These are phyloP conservation scores for Raddia distichophylla DNA, from an alignment of 176 grass and related monocot species.

Conservation along the genomic window DNA sequence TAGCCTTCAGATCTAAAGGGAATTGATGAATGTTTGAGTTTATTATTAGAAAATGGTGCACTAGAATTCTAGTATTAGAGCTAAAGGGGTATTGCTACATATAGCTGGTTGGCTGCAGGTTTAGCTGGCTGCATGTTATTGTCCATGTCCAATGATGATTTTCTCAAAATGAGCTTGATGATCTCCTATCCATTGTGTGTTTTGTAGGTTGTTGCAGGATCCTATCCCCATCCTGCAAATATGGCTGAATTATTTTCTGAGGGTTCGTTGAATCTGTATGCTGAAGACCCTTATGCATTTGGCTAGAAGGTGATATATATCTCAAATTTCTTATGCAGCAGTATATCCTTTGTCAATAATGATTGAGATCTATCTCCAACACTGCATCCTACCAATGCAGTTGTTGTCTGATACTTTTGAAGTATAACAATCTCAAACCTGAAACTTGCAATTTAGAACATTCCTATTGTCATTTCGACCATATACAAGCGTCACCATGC, in stretches of 20 bases:
- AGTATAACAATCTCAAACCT: slow-evolving; percentile 31
- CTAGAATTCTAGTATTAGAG: no score
- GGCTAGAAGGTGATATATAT: slow-evolving; percentile 68
- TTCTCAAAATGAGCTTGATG: no score
- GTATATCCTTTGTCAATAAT: background rate
- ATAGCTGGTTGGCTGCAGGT: no score
- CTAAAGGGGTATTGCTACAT: no score
- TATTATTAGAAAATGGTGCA: no score
- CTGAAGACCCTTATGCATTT: slow-evolving; percentile 95
- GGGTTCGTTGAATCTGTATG: slow-evolving; percentile 94
- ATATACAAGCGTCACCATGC: background rate
- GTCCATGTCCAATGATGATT: no score
- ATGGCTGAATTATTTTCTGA: slow-evolving; percentile 93
- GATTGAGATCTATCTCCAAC: background rate
- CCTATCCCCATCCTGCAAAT: slow-evolving; percentile 60
- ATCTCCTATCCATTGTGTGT: background rate
- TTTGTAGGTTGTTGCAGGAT: slow-evolving; percentile 49
- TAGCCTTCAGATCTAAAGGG: no score
- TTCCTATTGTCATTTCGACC: slow-evolving; percentile 4
- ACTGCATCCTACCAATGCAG: background rate
- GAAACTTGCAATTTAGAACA: slow-evolving; percentile 20
- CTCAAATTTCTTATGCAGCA: background rate
- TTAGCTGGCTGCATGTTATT: no score
- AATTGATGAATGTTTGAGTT: no score
- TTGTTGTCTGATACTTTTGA: slow-evolving; percentile 15